These are phyloP conservation scores for Leishmania gerbilli DNA, from an alignment of 208 protist species.

Conservation along the genomic window DNA sequence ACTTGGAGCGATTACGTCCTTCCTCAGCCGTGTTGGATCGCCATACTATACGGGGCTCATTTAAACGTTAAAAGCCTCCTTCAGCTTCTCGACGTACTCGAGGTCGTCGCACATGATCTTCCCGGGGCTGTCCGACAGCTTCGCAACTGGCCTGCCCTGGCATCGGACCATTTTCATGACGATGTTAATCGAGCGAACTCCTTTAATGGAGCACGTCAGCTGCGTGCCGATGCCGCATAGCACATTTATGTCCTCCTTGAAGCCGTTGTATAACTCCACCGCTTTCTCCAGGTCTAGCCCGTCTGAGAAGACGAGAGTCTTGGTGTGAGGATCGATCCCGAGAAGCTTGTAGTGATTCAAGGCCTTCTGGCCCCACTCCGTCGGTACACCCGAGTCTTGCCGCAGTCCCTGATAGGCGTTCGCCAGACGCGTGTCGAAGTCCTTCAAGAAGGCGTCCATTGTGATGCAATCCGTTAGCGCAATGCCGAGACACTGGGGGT, in stretches of 20 bases:
- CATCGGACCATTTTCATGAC: conserved; percentile 92
- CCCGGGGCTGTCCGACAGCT: conserved; percentile 86
- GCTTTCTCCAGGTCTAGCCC: conserved; percentile 79
- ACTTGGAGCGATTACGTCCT: not conserved
- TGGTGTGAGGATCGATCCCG: conserved; percentile 72
- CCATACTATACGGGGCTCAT: conserved; percentile 19
- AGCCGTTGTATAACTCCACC: conserved; percentile 54
- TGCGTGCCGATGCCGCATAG: conserved; percentile 88
- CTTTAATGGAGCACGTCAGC: conserved; percentile 82
- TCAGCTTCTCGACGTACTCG: conserved; percentile 62
- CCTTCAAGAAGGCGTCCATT: conserved; percentile 86
- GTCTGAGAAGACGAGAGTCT: conserved; percentile 89
- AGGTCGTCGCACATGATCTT: conserved; percentile 75
- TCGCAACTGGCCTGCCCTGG: conserved; percentile 85
- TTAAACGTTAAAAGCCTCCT: conserved; percentile 62
- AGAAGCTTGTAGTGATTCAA: conserved; percentile 76
- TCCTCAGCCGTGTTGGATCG: not conserved
- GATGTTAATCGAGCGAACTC: conserved; percentile 78
- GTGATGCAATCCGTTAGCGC: conserved; percentile 91
- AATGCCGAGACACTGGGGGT: conserved; percentile 79
- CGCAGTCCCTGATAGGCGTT: conserved; percentile 71
- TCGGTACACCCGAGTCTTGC: conserved; percentile 82
- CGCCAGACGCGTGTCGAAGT: conserved; percentile 70
- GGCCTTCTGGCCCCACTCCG: conserved; percentile 78
- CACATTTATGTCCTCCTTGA: conserved; percentile 63